Conservation (phyloP, 202 grass and related monocot species). For the Alloteropsis angusta region DNA sequence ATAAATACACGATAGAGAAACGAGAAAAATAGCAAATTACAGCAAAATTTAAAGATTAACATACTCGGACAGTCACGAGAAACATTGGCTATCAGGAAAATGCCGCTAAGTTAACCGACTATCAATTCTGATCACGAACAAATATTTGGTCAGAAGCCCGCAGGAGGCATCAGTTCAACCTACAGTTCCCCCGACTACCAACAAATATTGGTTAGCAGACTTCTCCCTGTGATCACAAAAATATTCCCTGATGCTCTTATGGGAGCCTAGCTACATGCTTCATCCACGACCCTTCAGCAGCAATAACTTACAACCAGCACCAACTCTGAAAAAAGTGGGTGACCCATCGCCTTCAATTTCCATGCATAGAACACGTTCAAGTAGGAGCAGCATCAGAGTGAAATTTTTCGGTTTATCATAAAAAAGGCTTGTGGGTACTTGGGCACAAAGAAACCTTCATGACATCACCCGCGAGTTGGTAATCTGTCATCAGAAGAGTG, state of each 20-base stretch:
- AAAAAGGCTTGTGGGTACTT: constrained; percentile 17
- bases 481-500: constrained; percentile 36
- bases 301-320: constrained; percentile 24
- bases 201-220: constrained; percentile 44
- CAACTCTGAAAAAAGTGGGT: constrained; percentile 22
- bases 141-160: constrained; percentile 38
- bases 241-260: constrained; percentile 33
- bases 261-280: constrained; percentile 23
- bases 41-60: constrained; percentile 10
- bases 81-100: constrained; percentile 47
- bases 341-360: constrained; percentile 6
- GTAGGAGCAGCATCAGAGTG: background rate
- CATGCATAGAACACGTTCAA: background rate
- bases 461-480: constrained; percentile 26
- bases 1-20: background rate
- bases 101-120: constrained; percentile 37
- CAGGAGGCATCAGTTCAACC: constrained; percentile 31
- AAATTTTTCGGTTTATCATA: constrained; percentile 23
- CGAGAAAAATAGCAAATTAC: background rate
- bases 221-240: constrained; percentile 25
- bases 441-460: constrained; percentile 16
- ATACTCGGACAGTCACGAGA: background rate
- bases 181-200: constrained; percentile 32
- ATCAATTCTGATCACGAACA: constrained; percentile 35
- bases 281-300: background rate